Base-by-base conservation (phyloP, 768 basidiomycete genomes). In the Leccinum ochraceum region DNA sequence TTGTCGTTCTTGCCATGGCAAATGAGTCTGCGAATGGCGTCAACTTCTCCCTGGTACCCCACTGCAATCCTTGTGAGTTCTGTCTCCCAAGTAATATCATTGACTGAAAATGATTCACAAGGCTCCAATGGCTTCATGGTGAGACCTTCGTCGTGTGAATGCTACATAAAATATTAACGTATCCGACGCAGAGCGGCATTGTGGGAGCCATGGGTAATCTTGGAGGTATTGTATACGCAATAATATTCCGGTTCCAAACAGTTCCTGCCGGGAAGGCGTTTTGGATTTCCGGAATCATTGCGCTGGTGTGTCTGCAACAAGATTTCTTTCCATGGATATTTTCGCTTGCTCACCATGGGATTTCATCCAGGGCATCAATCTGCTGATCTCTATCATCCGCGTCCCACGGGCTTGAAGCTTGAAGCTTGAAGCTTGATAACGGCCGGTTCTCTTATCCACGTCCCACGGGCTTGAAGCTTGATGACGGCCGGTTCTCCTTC, bases 41-140 rank as follows among this genome's bases (percentile, higher is more conserved):
- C 3, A 83, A 79, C 64, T 83, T 83, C 62, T 71, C 80, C n/a
- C 75, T 81, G 48, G 79, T 81, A 0, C 81, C 82, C 0, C 82
- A 82, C 62, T 80, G 80, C 68, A 81, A 80, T 62, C 66, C 79
- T 13, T 74, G 74, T 70, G 72, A 70, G 64, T 76, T 17, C 32
- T 13, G 8, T 32, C n/a, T n/a, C 30, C 10, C 30, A n/a, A 26
- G 10, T 22, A n/a, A 20, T 5, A 32, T 30, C 3, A 58, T 13
- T 20, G 6, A 53, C 24, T 10, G 9, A 51, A n/a, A 30, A 16
- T 24, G 11, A 8, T 54, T 37, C 16, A 30, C 24, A 58, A 64
- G 65, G 66, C 53, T 64, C 73, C 26, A 75, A 77, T 58, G 74
- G 78, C 11, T 63, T 77, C 60, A 73, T 76, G 74, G 75, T 76